Evolutionary conservation across 2,329 filamentous ascomycete genomes (phyloP), one percentile per base, ranked within the genome.

Genomic region (Trichophyton simii): DNA sequence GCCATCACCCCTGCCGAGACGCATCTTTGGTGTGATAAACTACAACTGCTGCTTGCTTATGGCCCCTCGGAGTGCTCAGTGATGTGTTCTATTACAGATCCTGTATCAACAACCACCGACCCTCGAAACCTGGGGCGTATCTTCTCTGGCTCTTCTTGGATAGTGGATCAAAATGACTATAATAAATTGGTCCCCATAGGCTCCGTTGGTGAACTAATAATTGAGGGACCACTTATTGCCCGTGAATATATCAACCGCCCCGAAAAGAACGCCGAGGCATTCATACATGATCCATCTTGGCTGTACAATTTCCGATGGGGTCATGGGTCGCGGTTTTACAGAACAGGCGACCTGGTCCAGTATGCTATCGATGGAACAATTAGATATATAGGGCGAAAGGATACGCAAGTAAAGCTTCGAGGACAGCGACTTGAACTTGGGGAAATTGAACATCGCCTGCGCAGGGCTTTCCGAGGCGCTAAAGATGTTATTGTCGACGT

Each of bases 351-450:
- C 72, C 89, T 87, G 68, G 91, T 88, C 2, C 80, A 82, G 22
- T 79, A 95, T 57, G 79, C 81, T 1, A 65, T 77, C 0, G 79
- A 88, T 62, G 89, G 90, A 0, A 82, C 80, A 0, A 78, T 96
- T 9, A 87, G 95, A 71, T 95, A 88, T 68, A 79, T 91, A 28
- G 91, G 91, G 0, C 85, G 91, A 6, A 85, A 96, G 8, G 82
- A 83, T 1, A 83, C 84, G 57, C 91, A 96, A 71, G 85, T 95
- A 64, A 96, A 96, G 71, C 79, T 95, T 3, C 83, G 90, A 13
- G 91, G 91, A 0, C 90, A 95, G 70, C 80, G 91, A 11, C 79
- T 96, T 0, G 91, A 96, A 68, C 85, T 94, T 61, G 87, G 86
- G 0, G 91, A 96, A 74, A 92, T 96, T 72, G 88, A 92, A 69